These are phyloP conservation scores for Monosporascus sp. DNA, from an alignment of 2,329 filamentous ascomycete genomes.

Conservation along the genomic window DNA sequence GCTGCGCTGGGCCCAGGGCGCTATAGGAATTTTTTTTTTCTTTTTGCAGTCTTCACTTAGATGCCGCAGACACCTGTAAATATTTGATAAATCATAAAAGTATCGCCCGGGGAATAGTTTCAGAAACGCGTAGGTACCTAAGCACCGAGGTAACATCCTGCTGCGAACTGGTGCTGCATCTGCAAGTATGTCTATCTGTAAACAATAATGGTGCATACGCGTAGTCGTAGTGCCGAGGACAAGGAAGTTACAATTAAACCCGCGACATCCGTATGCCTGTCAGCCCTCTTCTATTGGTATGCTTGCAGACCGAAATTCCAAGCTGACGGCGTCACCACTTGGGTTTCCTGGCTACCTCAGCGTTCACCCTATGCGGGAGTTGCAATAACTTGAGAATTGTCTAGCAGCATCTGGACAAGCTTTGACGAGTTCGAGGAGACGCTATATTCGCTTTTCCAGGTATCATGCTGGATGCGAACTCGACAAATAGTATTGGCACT, in stretches of 20 bases:
- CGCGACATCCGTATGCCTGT: not conserved
- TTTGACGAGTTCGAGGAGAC: not conserved
- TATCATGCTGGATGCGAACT: too few species aligned
- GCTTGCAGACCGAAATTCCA: not conserved
- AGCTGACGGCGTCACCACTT: not conserved
- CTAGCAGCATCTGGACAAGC: not conserved
- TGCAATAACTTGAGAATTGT: not conserved
- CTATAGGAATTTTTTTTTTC: not conserved
- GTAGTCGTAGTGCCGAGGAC: not conserved
- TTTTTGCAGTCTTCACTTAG: not conserved
- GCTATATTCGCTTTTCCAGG: not conserved
- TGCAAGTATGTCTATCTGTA: not conserved
- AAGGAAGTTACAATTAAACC: not conserved
- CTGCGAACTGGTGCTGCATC: not conserved
- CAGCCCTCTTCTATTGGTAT: not conserved
- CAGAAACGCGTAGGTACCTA: not conserved
- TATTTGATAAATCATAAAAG: not conserved
- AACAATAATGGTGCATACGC: not conserved
- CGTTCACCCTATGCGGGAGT: not conserved
- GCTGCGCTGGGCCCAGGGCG: not conserved
- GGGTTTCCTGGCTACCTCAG: not conserved
- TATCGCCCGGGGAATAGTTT: not conserved
- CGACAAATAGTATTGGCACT: not conserved
- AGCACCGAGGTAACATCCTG: not conserved
- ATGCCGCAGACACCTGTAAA: not conserved